Percentiles rank a stretch among this genome's conserved stretches.
Evolutionary conservation across 75 land plant species (phyloP).

Genomic region (Pseudotsuga menziesii): DNA sequence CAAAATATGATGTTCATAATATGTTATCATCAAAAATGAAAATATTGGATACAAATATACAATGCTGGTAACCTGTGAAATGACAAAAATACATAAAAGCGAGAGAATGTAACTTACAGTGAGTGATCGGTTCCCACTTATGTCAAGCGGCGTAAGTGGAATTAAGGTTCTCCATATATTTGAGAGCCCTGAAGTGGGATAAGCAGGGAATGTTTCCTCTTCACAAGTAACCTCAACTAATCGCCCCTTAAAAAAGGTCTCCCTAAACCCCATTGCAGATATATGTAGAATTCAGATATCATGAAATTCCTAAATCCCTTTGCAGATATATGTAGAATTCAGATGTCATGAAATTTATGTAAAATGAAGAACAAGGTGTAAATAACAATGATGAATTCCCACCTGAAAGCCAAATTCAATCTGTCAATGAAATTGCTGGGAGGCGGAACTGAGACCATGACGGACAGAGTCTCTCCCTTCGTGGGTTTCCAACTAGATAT

Average conservation of each 20-base stretch:
- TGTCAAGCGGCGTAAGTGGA: slow-evolving; percentile 24
- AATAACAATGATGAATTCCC: not conserved
- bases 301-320: not conserved
- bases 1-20: no score
- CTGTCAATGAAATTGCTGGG: slow-evolving; percentile 12
- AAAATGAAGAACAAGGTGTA: not conserved
- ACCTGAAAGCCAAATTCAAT: slow-evolving; percentile 16
- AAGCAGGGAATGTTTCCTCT: slow-evolving; percentile 15
- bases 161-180: slow-evolving; percentile 21
- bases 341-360: not conserved
- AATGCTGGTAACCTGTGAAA: no score
- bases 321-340: not conserved
- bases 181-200: slow-evolving; percentile 12
- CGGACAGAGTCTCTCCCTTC: slow-evolving; percentile 26
- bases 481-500: slow-evolving; percentile 23
- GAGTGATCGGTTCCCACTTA: slow-evolving; percentile 9
- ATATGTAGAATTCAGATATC: not conserved
- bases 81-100: no score
- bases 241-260: not conserved
- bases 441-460: slow-evolving; percentile 16
- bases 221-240: not conserved
- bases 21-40: no score
- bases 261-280: not conserved
- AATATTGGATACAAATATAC: no score
- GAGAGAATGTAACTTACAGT: no score